Evolutionary conservation across 805 yeast genomes (phyloP), one percentile per base, ranked within the genome.

Genomic region (Pichia pseudocactophila): DNA sequence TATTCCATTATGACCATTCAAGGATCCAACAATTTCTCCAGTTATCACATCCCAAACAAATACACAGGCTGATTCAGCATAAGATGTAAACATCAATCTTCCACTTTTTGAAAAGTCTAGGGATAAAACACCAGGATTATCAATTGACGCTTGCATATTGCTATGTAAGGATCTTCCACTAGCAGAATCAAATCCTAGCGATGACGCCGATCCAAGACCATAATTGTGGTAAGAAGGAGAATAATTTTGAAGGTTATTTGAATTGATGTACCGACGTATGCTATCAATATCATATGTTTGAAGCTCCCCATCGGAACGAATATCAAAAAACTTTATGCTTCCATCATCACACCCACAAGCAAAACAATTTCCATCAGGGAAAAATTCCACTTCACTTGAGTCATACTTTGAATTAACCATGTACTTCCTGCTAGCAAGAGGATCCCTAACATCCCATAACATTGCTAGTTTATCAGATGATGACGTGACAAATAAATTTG

Each of bases 271-370:
- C 27, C 26, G 46, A 7, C 43, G 41, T 6, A 47, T 43, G 11
- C 36, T 36, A 6, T 49, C 47, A 27, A 65, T 50, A 19, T 52
- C 61, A 58, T 78, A 86, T 15, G 52, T 57, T 8, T 76, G 70
- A 34, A 87, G 55, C 48, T 74, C 80, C 48, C 92, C 76, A 56
- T 84, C 95, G 2, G 88, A 70, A 48, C 96, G 69, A 36, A 85
- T 59, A 57, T 88, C 97, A 59, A 75, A 82, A 42, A 86, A 61
- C 45, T 83, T 69, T 20, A 84, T 65, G 0, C 70, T 58, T 3
- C 90, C 89, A 57, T 84, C 94, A 54, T 87, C 96, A 36, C 82
- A 72, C 1, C 96, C 96, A 2, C 81, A 70, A 0, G 74, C 76
- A 51, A 88, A 76, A 1, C 86, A 71, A 45, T 79, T 66, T 2